Evolutionary conservation across 495 filamentous ascomycete genomes (phyloP), one percentile per base, ranked within the genome.

Genomic region (Penicillium pulvis): DNA sequence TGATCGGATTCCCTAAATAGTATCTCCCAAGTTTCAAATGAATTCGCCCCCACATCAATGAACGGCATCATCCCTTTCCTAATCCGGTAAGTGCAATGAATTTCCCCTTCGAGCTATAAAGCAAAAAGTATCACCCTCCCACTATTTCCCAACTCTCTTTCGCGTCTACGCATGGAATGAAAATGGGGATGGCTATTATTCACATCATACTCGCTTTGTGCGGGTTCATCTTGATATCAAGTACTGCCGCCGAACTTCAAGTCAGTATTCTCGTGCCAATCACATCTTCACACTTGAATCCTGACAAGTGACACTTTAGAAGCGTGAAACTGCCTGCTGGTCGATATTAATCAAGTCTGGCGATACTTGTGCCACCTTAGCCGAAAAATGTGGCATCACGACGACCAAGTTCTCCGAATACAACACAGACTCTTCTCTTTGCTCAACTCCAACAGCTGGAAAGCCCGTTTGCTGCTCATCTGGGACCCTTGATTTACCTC

Each of bases 381-480:
- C 23, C 11, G 23, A 33, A 4, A 24, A 41, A 52, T 52, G 49
- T 41, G 49, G 49, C 4, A 52, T 52, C 17, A 52, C 49, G 6
- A 20, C 19, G 3, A 10, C 49, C 3, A 17, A 52, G 7, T 24
- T 52, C 33, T 39, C 7, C 10, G 17, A 36, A 4, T 52, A 52
- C 33, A 52, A 52, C 20, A 51, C 49, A 3, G 31, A 17, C 5
- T n/a, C 46, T 16, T 9, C 16, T 39, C 17, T 39, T n/a, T 51
- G 49, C 9, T 35, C 49, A 39, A 6, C 31, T 6, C 17, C 23
- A 0, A 36, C 49, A 4, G 17, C 12, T 12, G 30, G 49, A 11
- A 30, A n/a, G 17, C 23, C n/a, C 6, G 49, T 52, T 1, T 52
- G 49, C 31, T 52, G 49, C 23, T 52, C 49, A 30, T 52, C 33